Percentiles rank a stretch among this genome's conserved stretches.
phyloP scores from a whole-genome alignment of 495 filamentous ascomycete species.

The Cenococcum geophilum region DNA sequence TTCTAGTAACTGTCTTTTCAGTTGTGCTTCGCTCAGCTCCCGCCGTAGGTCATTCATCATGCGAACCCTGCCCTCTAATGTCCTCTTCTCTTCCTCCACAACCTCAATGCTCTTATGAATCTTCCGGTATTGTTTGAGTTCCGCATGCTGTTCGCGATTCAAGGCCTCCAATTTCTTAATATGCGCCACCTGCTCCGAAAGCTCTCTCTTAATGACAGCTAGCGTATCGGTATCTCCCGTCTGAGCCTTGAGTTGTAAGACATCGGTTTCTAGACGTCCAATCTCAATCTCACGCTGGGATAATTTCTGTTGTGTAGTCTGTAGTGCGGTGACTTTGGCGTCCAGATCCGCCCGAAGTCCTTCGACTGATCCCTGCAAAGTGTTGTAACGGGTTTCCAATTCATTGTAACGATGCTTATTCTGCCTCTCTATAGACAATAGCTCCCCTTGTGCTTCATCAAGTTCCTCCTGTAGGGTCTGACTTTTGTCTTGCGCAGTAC shows the following conservation, averaged over 20 bases:
- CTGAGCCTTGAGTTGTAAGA: slow-evolving; percentile 73
- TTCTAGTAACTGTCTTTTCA: slow-evolving; percentile 80
- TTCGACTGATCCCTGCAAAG: slow-evolving; percentile 60
- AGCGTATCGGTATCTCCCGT: slow-evolving; percentile 80
- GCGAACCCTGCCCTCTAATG: slow-evolving; percentile 69
- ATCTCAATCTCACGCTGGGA: slow-evolving; percentile 61
- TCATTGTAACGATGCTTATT: slow-evolving; percentile 64
- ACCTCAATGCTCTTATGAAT: slow-evolving; percentile 78
- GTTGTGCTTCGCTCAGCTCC: slow-evolving; percentile 68
- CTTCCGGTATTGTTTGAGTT: slow-evolving; percentile 74
- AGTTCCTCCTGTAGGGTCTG: slow-evolving; percentile 67
- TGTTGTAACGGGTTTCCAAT: slow-evolving; percentile 60
- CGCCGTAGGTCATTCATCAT: slow-evolving; percentile 66
- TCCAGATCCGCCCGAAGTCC: slow-evolving; percentile 67
- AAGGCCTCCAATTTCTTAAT: slow-evolving; percentile 75
- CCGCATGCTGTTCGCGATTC: slow-evolving; percentile 71
- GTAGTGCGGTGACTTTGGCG: slow-evolving; percentile 54
- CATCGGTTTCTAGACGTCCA: slow-evolving; percentile 70
- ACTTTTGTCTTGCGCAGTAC: slow-evolving; percentile 66
- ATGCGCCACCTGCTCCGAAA: slow-evolving; percentile 82
- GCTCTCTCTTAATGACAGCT: slow-evolving; percentile 72
- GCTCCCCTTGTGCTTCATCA: slow-evolving; percentile 64
- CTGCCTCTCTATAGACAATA: slow-evolving; percentile 64
- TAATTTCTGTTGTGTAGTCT: slow-evolving; percentile 60
- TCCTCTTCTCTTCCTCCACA: slow-evolving; percentile 92